Percentiles rank a stretch among this genome's conserved stretches.
phyloP scores from a whole-genome alignment of 1,284 basidiomycete species.

The Naganishia sp. region DNA sequence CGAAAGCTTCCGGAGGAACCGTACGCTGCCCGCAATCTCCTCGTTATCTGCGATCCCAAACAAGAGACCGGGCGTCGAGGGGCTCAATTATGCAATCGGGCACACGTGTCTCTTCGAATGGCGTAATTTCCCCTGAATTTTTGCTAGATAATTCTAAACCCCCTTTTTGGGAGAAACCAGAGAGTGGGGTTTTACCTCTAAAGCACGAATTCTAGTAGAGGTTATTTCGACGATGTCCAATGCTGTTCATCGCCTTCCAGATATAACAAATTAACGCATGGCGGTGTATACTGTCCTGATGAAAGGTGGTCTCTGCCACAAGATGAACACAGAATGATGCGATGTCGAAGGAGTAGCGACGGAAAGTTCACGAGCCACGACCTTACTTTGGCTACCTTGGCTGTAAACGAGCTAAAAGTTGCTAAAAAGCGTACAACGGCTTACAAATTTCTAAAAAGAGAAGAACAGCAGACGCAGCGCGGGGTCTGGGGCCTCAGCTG shows the following conservation, averaged over 20 bases:
- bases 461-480: not conserved
- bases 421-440: too few species aligned
- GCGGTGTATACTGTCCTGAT: too few species aligned
- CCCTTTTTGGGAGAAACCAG: too few species aligned
- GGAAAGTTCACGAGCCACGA: too few species aligned
- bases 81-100: not conserved
- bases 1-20: not conserved
- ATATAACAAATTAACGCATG: too few species aligned
- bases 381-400: too few species aligned
- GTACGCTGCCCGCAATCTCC: not conserved
- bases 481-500: constrained; percentile 2
- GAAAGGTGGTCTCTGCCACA: too few species aligned
- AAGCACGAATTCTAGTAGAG: not conserved
- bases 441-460: not conserved
- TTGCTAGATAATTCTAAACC: not conserved
- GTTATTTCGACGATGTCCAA: not conserved
- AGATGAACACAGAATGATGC: too few species aligned
- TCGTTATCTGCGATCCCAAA: constrained; percentile 3
- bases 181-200: not conserved
- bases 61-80: not conserved
- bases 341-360: too few species aligned
- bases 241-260: too few species aligned
- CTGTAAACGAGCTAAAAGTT: too few species aligned
- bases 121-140: not conserved
- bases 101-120: not conserved